These are phyloP conservation scores for Verticillium nubilum DNA, from an alignment of 2,329 filamentous ascomycete species.

Conservation along the genomic window DNA sequence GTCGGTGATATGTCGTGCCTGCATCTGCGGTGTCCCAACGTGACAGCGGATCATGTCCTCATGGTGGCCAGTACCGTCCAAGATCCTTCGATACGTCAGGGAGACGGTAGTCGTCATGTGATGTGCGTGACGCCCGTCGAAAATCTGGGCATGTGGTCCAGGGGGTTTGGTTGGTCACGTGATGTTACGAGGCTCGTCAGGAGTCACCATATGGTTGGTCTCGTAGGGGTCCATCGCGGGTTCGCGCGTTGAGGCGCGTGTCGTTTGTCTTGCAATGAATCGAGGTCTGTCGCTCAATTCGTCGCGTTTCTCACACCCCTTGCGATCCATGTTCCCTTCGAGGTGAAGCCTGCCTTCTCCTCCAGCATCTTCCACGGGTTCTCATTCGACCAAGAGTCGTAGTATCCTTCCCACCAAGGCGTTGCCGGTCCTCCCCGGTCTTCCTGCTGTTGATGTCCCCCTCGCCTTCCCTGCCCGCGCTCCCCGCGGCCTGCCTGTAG, in stretches of 20 bases:
- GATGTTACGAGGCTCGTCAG: too few relatives aligned
- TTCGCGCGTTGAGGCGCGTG: not conserved
- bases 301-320: not conserved
- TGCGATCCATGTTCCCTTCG: conserved; percentile 39
- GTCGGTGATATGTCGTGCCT: not conserved
- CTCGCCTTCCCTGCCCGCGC: not conserved
- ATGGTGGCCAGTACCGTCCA: not conserved
- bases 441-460: conserved; percentile 6
- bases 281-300: not conserved
- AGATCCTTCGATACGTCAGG: not conserved
- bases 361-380: conserved; percentile 67
- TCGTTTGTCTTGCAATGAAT: not conserved
- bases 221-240: not conserved
- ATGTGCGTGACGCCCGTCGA: not conserved
- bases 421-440: conserved; percentile 12
- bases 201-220: too few relatives aligned
- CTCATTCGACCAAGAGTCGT: conserved; percentile 62
- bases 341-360: conserved; percentile 33
- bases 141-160: not conserved
- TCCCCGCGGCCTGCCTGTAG: not conserved
- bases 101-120: not conserved
- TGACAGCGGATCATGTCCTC: not conserved
- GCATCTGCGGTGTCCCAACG: not conserved
- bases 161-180: too few relatives aligned
- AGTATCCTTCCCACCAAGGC: conserved; percentile 62